phyloP scores from a whole-genome alignment of 2,329 filamentous ascomycete genomes.

The Fusarium pininemorale region DNA sequence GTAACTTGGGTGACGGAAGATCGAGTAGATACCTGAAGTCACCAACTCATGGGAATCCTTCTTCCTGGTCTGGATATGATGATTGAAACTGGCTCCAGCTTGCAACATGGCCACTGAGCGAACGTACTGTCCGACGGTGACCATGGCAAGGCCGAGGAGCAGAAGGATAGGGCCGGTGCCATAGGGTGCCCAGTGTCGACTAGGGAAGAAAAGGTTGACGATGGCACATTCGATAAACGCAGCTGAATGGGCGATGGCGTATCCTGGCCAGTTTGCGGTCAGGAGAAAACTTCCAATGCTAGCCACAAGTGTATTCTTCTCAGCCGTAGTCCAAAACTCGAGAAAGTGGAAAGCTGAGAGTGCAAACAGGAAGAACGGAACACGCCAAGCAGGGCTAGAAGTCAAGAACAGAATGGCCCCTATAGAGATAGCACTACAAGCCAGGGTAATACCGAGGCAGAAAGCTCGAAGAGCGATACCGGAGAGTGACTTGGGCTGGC shows the following conservation, averaged over 20 bases:
- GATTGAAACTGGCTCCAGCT: slow-evolving; percentile 92
- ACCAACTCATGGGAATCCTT: slow-evolving; percentile 80
- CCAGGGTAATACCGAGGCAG: slow-evolving; percentile 58
- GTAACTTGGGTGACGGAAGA: slow-evolving; percentile 87
- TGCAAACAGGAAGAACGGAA: slow-evolving; percentile 72
- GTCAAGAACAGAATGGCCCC: slow-evolving; percentile 48
- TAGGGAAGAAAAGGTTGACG: slow-evolving; percentile 65
- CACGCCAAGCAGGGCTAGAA: slow-evolving; percentile 64
- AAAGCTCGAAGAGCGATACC: slow-evolving; percentile 69
- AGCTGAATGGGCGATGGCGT: slow-evolving; percentile 81
- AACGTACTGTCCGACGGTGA: slow-evolving; percentile 76
- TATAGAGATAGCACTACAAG: slow-evolving; percentile 48
- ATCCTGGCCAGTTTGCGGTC: slow-evolving; percentile 83
- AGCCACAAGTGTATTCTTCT: slow-evolving; percentile 80
- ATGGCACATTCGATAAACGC: slow-evolving; percentile 79
- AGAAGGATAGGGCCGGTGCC: slow-evolving; percentile 54
- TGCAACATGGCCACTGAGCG: slow-evolving; percentile 88
- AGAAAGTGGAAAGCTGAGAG: slow-evolving; percentile 92
- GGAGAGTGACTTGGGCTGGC: slow-evolving; percentile 64
- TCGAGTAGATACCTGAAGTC: slow-evolving; percentile 79
- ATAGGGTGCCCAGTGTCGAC: slow-evolving; percentile 56
- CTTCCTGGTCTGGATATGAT: slow-evolving; percentile 78
- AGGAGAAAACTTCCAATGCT: slow-evolving; percentile 82
- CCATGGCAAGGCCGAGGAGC: slow-evolving; percentile 69
- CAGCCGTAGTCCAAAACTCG: slow-evolving; percentile 91